Evolutionary conservation across 805 yeast genomes (phyloP), one percentile per base, ranked within the genome.

Genomic region (Cyberlindnera maclurae): DNA sequence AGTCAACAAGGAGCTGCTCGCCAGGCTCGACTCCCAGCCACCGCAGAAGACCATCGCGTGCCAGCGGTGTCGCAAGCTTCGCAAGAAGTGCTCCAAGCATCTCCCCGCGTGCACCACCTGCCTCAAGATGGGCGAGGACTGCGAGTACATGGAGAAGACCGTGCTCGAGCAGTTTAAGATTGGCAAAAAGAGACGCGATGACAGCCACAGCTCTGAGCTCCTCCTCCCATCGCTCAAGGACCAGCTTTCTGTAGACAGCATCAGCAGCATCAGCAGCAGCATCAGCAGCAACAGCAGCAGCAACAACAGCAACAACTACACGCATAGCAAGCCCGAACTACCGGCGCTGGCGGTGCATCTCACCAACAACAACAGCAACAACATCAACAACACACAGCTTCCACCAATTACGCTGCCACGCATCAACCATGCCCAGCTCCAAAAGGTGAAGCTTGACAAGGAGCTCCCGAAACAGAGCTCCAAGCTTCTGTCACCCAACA

Each of bases 61-160:
- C 37, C 56, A 53, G 27, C 28, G 57, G n/a, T 54, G 59, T 26
- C 43, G 57, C 12, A 46, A 43, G 18, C 42, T 52, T 11, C 71
- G 71, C 46, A 68, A 70, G 63, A 71, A 70, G 46, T 71, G 76
- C 51, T 74, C 71, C 41, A 74, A 71, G 46, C 73, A 68, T 40
- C 60, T 59, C 29, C 76, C 76, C 1, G 67, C 66, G 15, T 71
- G 77, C 52, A 59, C 64, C 28, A 71, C 72, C 36, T 71, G 77
- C 48, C 58, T 68, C 38, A 67, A 67, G 43, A 68, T 73, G 37
- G 65, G 67, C 15, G 52, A 52, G 15, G 51, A 52, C 12, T 57
- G 61, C 37, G 43, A 46, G 18, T 57, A 55, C 26, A 44, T 50
- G 12, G 34, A 32, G 16, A 22, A 22, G 58, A 55, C 15, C 48